phyloP scores from a whole-genome alignment of 2,329 filamentous ascomycete species.

The Zasmidium angulare region DNA sequence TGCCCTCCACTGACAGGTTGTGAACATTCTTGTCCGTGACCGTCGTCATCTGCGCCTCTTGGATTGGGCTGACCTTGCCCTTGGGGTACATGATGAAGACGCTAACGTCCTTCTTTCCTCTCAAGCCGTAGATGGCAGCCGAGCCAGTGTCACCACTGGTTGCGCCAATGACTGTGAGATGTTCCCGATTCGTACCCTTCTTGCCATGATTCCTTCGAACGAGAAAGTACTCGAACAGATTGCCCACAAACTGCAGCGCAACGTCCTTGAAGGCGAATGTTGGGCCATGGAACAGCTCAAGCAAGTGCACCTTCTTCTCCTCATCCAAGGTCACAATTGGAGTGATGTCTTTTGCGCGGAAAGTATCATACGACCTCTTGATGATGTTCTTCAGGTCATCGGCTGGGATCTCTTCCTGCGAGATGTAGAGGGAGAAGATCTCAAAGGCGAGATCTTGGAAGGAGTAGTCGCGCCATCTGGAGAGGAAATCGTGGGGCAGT shows the following conservation, averaged over 20 bases:
- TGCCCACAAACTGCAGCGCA: conserved; percentile 91
- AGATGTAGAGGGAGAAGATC: conserved; percentile 86
- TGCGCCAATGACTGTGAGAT: conserved; percentile 82
- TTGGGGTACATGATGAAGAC: conserved; percentile 94
- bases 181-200: conserved; percentile 63
- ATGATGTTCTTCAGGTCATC: conserved; percentile 82
- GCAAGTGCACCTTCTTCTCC: conserved; percentile 71
- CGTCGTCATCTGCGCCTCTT: conserved; percentile 97
- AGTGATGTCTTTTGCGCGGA: conserved; percentile 75
- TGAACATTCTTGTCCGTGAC: conserved; percentile 88
- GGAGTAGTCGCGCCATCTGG: conserved; percentile 71
- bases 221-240: conserved; percentile 88
- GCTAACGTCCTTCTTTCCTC: conserved; percentile 94
- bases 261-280: conserved; percentile 97
- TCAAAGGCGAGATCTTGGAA: conserved; percentile 81
- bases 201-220: conserved; percentile 71
- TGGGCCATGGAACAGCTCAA: conserved; percentile 95
- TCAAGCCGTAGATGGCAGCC: conserved; percentile 90
- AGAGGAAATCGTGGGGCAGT: conserved; percentile 63
- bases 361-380: conserved; percentile 81
- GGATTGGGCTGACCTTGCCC: conserved; percentile 85
- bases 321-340: conserved; percentile 76
- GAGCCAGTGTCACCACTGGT: conserved; percentile 89
- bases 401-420: conserved; percentile 74
- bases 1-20: conserved; percentile 84